Base-by-base conservation (phyloP, 306 rosid species). In the Prunus davidiana region DNA sequence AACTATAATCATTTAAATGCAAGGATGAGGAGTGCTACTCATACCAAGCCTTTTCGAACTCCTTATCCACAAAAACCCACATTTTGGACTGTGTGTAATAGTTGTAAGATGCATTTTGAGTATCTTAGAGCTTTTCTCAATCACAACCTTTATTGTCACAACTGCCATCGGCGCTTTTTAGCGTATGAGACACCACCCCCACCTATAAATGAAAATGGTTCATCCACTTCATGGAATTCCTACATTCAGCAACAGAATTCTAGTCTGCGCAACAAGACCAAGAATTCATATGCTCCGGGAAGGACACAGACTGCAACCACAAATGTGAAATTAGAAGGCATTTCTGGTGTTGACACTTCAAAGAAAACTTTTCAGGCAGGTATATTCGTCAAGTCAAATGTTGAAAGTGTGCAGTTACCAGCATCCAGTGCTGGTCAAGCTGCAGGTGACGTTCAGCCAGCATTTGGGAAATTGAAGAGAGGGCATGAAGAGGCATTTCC, bases 41-140 rank as follows among this genome's bases (percentile, higher is more conserved):
- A 67, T 73, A 77, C 79, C 60, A 57, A 22, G 70, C 78, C 86
- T 54, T 52, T 76, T 67, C 55, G 82, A 22, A 41, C 75, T 18
- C 25, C 88, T 19, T 51, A 45, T 70, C 62, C 58, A 18, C 41
- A 32, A 64, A 85, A 76, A 63, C 64, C 25, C 20, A 87, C 98
- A 49, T 92, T 94, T 82, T 94, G 98, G 98, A 92, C 96, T 15
- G 16, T 50, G 12, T 94, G 98, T 72, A 58, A 24, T 73, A 61
- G 69, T 69, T 91, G 96, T 89, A 78, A 15, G 70, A 76, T 85
- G 64, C 80, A 85, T 38, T 89, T 82, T 83, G 92, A 94, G 87
- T 94, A 89, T 72, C 78, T 45, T 60, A 72, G 74, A 71, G 28
- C 18, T 34, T 82, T 81, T 82, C 71, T 70, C 47, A 84, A 83